Percentiles rank a stretch among this genome's conserved stretches.
Evolutionary conservation across 805 yeast species (phyloP).

Genomic region (Cyberlindnera xishuangbannaensis): DNA sequence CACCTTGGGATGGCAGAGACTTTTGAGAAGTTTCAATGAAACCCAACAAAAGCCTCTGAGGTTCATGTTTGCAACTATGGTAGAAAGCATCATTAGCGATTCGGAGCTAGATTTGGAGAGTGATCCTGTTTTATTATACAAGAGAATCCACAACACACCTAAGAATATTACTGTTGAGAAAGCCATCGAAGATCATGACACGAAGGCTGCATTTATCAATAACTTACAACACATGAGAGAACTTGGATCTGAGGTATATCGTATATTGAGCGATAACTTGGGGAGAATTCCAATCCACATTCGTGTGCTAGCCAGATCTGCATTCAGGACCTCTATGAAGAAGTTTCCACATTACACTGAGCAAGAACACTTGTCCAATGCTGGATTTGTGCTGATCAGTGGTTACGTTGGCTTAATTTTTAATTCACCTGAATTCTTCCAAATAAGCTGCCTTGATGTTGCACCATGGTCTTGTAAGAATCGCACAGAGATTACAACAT

Average conservation of each 20-base stretch:
- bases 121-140: slow-evolving; percentile 62
- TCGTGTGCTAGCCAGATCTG: slow-evolving; percentile 46
- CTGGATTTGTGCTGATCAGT: slow-evolving; percentile 59
- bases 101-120: slow-evolving; percentile 61
- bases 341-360: slow-evolving; percentile 56
- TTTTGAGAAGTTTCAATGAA: slow-evolving; percentile 34
- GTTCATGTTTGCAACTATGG: slow-evolving; percentile 32
- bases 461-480: slow-evolving; percentile 34
- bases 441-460: slow-evolving; percentile 32
- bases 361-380: slow-evolving; percentile 54
- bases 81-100: slow-evolving; percentile 30
- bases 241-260: slow-evolving; percentile 54
- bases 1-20: slow-evolving; percentile 37
- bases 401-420: slow-evolving; percentile 45
- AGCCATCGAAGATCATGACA: slow-evolving; percentile 78
- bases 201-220: slow-evolving; percentile 60
- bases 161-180: slow-evolving; percentile 45
- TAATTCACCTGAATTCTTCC: slow-evolving; percentile 50
- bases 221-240: slow-evolving; percentile 77
- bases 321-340: slow-evolving; percentile 34
- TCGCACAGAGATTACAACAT: slow-evolving; percentile 48
- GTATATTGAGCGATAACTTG: slow-evolving; percentile 39
- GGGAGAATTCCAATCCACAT: slow-evolving; percentile 50
- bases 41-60: slow-evolving; percentile 30
- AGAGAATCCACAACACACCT: slow-evolving; percentile 33